phyloP scores from a whole-genome alignment of 129 eudicot genomes.

The Chrysanthemum seticuspe region DNA sequence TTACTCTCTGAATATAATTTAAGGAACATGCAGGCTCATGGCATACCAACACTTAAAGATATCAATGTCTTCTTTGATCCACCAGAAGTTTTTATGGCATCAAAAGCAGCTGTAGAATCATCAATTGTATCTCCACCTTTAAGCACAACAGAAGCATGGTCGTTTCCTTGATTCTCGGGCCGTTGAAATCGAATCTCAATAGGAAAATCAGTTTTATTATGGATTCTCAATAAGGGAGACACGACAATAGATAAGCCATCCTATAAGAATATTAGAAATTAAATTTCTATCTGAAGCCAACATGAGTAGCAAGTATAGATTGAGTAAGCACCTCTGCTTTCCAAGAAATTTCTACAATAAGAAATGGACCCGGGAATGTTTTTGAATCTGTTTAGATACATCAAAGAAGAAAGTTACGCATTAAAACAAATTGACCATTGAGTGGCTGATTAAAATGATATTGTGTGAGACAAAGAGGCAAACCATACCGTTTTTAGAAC shows the following conservation, averaged over 20 bases:
- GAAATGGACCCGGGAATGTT: constrained; percentile 78
- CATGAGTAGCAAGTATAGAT: constrained; percentile 11
- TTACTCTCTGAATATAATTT: background rate
- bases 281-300: background rate
- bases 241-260: constrained; percentile 69
- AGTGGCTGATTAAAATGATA: background rate
- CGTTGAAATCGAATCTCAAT: constrained; percentile 83
- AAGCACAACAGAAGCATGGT: constrained; percentile 57
- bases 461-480: constrained; percentile 8
- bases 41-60: constrained; percentile 81
- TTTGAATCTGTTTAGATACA: constrained; percentile 57
- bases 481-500: constrained; percentile 61
- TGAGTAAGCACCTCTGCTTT: constrained; percentile 56
- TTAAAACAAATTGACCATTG: constrained; percentile 2
- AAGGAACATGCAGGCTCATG: constrained; percentile 3
- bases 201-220: constrained; percentile 75
- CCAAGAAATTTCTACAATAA: constrained; percentile 68
- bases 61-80: constrained; percentile 71
- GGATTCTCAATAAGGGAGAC: constrained; percentile 75
- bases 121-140: constrained; percentile 69
- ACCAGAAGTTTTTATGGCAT: constrained; percentile 68
- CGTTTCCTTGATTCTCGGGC: constrained; percentile 55
- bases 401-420: constrained; percentile 17
- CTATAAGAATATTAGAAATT: constrained; percentile 35
- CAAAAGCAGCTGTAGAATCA: constrained; percentile 84